Conservation (phyloP, 805 yeast genomes). For the Pichia nanzhaoensis region DNA sequence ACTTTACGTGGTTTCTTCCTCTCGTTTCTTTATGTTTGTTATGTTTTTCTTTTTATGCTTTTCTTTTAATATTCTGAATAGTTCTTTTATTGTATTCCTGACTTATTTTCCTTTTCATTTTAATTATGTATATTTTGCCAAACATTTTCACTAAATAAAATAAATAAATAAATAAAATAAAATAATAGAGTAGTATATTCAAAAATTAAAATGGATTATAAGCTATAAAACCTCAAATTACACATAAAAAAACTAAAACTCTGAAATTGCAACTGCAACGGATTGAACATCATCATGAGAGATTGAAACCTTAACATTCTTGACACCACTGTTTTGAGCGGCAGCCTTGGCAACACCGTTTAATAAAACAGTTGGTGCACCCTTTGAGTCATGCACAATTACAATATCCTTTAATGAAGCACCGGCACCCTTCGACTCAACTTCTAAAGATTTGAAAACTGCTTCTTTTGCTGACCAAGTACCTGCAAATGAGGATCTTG, state of each 20-base stretch:
- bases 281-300: conserved; percentile 97
- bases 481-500: conserved; percentile 91
- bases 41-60: no score
- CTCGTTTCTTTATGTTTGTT: no score
- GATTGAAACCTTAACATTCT: conserved; percentile 75
- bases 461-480: conserved; percentile 99
- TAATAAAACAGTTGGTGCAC: conserved; percentile 77
- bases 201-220: background rate
- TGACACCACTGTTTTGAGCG: conserved; percentile 65
- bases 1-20: background rate
- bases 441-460: conserved; percentile 91
- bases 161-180: no score
- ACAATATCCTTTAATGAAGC: conserved; percentile 91
- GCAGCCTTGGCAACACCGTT: conserved; percentile 70
- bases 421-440: conserved; percentile 87
- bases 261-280: conserved; percentile 88
- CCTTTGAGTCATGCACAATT: conserved; percentile 61
- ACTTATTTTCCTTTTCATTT: no score
- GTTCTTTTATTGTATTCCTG: no score
- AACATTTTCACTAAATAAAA: no score
- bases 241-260: conserved; percentile 32
- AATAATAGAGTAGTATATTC: no score
- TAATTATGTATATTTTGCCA: no score
- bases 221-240: background rate
- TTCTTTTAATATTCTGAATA: no score